Percentiles rank a stretch among this genome's conserved stretches.
phyloP scores from a whole-genome alignment of 2,329 filamentous ascomycete species.

The Capronia americana region DNA sequence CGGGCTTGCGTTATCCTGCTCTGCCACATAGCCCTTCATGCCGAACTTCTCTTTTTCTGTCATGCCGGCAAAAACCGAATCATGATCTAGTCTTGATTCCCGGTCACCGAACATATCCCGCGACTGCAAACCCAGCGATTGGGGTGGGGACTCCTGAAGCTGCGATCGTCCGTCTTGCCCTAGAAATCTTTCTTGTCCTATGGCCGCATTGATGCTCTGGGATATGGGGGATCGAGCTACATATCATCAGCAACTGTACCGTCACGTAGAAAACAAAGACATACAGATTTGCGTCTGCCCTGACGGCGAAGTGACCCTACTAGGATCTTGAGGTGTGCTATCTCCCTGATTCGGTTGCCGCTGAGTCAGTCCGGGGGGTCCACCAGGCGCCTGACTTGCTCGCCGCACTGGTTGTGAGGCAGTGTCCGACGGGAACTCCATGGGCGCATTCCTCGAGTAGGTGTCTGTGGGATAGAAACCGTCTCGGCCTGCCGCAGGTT shows the following conservation, averaged over 20 bases:
- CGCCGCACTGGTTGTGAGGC: slow-evolving; percentile 31
- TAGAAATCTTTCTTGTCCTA: slow-evolving; percentile 47
- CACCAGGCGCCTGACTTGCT: slow-evolving; percentile 32
- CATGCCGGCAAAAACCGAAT: slow-evolving; percentile 43
- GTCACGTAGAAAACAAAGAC: not conserved
- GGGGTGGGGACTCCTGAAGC: slow-evolving; percentile 45
- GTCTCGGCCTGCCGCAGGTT: slow-evolving; percentile 25
- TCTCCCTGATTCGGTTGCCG: slow-evolving; percentile 34
- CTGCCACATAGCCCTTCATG: slow-evolving; percentile 61
- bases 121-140: slow-evolving; percentile 37
- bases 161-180: slow-evolving; percentile 40
- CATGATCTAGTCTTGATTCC: slow-evolving; percentile 45
- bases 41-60: slow-evolving; percentile 62
- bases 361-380: slow-evolving; percentile 36
- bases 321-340: slow-evolving; percentile 31
- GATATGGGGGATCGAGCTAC: slow-evolving; percentile 51
- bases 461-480: slow-evolving; percentile 37
- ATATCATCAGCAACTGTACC: slow-evolving; percentile 4
- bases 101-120: slow-evolving; percentile 45
- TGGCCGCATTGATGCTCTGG: slow-evolving; percentile 51
- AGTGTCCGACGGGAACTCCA: slow-evolving; percentile 33
- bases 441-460: slow-evolving; percentile 37
- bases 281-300: slow-evolving; percentile 36
- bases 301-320: slow-evolving; percentile 39
- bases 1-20: slow-evolving; percentile 61